These are phyloP conservation scores for Raphanus sativus DNA, from an alignment of 345 rosid species.

Conservation along the genomic window DNA sequence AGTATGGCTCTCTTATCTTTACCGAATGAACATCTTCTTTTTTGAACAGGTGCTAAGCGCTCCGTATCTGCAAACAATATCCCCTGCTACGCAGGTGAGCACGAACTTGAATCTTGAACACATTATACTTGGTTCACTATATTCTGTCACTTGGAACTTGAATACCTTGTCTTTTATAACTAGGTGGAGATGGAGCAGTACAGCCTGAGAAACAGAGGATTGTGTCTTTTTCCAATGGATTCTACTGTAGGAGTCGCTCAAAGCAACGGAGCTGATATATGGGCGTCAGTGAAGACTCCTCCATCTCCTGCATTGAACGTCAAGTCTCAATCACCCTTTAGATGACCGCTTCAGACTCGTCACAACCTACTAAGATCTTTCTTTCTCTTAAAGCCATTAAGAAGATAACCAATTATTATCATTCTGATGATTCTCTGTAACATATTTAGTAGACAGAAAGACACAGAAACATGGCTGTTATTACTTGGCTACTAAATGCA, in stretches of 20 bases:
- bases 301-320: constrained; percentile 53
- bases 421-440: constrained; percentile 14
- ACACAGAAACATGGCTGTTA: not conserved
- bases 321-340: constrained; percentile 39
- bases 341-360: constrained; percentile 17
- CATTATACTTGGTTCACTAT: not conserved
- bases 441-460: constrained; percentile 1
- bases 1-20: not conserved
- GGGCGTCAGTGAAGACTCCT: constrained; percentile 89
- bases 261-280: constrained; percentile 94
- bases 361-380: constrained; percentile 21
- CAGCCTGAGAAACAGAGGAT: constrained; percentile 69
- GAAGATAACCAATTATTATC: constrained; percentile 10
- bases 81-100: constrained; percentile 55
- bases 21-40: not conserved
- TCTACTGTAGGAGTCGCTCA: constrained; percentile 69
- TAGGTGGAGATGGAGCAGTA: constrained; percentile 53
- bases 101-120: not conserved
- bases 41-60: constrained; percentile 78
- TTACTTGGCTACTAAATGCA: too few relatives aligned
- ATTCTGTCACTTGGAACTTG: not conserved
- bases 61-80: constrained; percentile 73
- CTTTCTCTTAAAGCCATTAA: constrained; percentile 1
- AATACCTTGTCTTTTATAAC: not conserved
- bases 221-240: constrained; percentile 82